Conservation (phyloP, 1,284 basidiomycete species). For the Anthracocystis panici-leucophaei region DNA sequence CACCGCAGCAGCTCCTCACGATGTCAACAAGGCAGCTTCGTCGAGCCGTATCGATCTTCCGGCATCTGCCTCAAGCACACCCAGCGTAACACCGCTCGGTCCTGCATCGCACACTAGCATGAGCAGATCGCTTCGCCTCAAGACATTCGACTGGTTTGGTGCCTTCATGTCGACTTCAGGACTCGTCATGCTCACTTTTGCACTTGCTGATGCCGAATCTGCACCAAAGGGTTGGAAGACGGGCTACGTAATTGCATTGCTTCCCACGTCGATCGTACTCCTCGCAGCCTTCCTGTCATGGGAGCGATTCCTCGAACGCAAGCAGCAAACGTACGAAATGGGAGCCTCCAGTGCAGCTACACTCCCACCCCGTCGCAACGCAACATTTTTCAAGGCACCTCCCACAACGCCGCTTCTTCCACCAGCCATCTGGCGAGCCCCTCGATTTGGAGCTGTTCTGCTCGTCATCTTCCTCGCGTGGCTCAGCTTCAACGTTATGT, state of each 20-base stretch:
- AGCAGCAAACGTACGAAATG: slow-evolving; percentile 38
- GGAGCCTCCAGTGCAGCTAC: slow-evolving; percentile 22
- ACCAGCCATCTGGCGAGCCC: slow-evolving; percentile 58
- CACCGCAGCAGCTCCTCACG: background rate
- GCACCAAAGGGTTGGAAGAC: slow-evolving; percentile 81
- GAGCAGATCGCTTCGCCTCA: slow-evolving; percentile 37
- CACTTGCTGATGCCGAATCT: slow-evolving; percentile 79
- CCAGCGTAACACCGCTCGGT: background rate
- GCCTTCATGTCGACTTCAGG: slow-evolving; percentile 80
- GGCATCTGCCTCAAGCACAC: slow-evolving; percentile 12
- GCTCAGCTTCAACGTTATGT: slow-evolving; percentile 74
- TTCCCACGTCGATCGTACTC: slow-evolving; percentile 77
- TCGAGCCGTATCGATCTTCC: slow-evolving; percentile 14
- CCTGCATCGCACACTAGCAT: background rate
- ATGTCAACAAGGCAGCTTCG: slow-evolving; percentile 5
- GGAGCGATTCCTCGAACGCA: slow-evolving; percentile 75
- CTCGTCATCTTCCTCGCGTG: slow-evolving; percentile 81
- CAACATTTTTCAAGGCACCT: slow-evolving; percentile 71
- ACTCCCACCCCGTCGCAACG: slow-evolving; percentile 62
- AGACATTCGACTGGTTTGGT: slow-evolving; percentile 82
- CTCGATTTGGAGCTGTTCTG: slow-evolving; percentile 72
- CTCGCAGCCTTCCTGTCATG: slow-evolving; percentile 77
- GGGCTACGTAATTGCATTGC: slow-evolving; percentile 73
- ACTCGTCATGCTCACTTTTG: slow-evolving; percentile 82
- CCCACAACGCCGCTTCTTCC: slow-evolving; percentile 55